Base-by-base conservation (phyloP, 306 rosid genomes). In the Vigna nakashimae region DNA sequence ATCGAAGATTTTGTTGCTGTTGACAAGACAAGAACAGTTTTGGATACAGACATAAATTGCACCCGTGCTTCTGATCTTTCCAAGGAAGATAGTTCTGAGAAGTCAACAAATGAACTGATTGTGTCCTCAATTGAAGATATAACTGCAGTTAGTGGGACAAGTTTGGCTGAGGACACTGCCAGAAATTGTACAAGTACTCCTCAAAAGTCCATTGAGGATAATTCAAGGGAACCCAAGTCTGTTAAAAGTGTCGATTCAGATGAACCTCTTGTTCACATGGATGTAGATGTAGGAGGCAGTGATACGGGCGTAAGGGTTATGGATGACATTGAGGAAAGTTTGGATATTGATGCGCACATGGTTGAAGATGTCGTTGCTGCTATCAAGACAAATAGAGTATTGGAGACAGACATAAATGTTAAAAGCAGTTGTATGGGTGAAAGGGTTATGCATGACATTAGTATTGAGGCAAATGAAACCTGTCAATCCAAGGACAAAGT, bases 401-500 rank as follows among this genome's bases (percentile, higher is more conserved):
- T 45, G 56, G 43, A 38, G 2, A 38, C 9, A 38, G 87, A 81
- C 24, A 77, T 67, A 51, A 75, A 82, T 22, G 9, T 59, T 76
- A 69, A 69, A 52, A 86, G 74, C 67, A 76, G 68, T 74, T 65
- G 73, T 80, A 32, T 75, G 71, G 65, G 11, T 71, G 28, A 75
- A 63, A 36, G 55, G 36, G 82, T 32, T 64, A 65, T 74, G 71
- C 70, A 72, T 83, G 87, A 20, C 22, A 20, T 36, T 43, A 76
- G 74, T 83, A 52, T 70, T 71, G 58, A 56, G 81, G 82, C 66
- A 17, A 7, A 17, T 53, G 87, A 64, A 55, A 62, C 51, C 9
- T 56, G 48, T 83, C 78, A 58, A 34, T 48, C 75, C 22, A 67
- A 59, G 57, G 87, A 72, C 20, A 76, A 76, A 34, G 93, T 87